phyloP scores from a whole-genome alignment of 768 basidiomycete genomes.

The Lactarius evosmus region DNA sequence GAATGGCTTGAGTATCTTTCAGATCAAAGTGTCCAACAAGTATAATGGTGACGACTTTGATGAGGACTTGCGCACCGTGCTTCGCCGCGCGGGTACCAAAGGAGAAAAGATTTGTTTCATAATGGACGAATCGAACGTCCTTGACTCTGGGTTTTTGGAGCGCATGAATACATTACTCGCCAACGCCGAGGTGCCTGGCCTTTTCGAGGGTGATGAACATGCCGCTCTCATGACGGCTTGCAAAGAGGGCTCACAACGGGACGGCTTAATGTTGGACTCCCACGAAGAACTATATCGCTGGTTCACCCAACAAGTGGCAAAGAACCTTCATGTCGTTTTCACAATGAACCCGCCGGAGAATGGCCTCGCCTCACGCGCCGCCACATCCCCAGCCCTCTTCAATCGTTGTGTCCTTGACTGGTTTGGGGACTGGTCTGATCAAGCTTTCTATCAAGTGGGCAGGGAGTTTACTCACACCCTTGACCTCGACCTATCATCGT shows the following conservation, averaged over 20 bases:
- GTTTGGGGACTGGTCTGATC: slow-evolving; percentile 99
- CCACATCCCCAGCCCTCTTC: slow-evolving; percentile 96
- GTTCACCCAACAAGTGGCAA: slow-evolving; percentile 98
- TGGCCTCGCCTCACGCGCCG: slow-evolving; percentile 91
- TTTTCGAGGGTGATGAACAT: slow-evolving; percentile 99
- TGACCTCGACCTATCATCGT: slow-evolving; percentile 85
- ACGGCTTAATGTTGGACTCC: slow-evolving; percentile 97
- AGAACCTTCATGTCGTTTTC: slow-evolving; percentile 97
- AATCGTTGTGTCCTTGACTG: slow-evolving; percentile 99
- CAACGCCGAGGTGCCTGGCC: slow-evolving; percentile 99
- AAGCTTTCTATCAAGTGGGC: slow-evolving; percentile 97
- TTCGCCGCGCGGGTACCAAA: slow-evolving; percentile 95
- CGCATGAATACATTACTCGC: slow-evolving; percentile 99
- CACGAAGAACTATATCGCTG: slow-evolving; percentile 97
- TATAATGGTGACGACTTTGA: slow-evolving; percentile 99
- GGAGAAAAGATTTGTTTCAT: slow-evolving; percentile 99
- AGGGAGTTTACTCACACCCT: slow-evolving; percentile 94
- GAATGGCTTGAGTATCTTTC: slow-evolving; percentile 98
- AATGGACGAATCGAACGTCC: slow-evolving; percentile 99
- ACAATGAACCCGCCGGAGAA: slow-evolving; percentile 99
- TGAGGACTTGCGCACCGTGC: slow-evolving; percentile 91
- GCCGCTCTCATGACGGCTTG: slow-evolving; percentile 98
- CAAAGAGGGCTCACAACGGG: slow-evolving; percentile 98
- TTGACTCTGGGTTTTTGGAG: slow-evolving; percentile 98
- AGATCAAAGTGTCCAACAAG: slow-evolving; percentile 99